phyloP scores from a whole-genome alignment of 805 yeast genomes.

The Yamadazyma olivae region DNA sequence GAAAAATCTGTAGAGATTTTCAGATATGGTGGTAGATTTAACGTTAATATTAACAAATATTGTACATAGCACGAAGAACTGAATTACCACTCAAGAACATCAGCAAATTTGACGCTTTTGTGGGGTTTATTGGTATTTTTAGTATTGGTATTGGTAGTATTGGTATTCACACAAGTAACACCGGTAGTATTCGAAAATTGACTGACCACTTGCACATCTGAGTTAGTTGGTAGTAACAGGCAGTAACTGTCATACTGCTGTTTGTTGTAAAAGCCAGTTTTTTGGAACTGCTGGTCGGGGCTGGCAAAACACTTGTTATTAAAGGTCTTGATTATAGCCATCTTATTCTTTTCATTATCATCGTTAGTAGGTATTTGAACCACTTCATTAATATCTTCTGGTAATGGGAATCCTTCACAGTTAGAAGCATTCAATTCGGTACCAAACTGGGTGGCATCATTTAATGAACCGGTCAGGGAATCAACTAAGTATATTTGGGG shows the following conservation, averaged over 20 bases:
- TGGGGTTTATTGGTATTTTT: too few species aligned
- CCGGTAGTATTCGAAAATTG: too few species aligned
- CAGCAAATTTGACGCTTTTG: too few species aligned
- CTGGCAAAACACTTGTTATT: constrained; percentile 13
- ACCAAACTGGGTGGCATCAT: constrained; percentile 67
- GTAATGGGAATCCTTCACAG: constrained; percentile 60
- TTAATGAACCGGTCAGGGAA: constrained; percentile 55
- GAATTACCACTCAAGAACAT: too few species aligned
- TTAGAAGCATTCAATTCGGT: constrained; percentile 65
- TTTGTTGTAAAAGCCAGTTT: constrained; percentile 29
- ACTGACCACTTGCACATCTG: constrained; percentile 23
- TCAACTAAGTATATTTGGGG: constrained; percentile 51
- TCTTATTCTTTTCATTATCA: constrained; percentile 24
- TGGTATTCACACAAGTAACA: too few species aligned
- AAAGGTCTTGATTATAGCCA: constrained; percentile 39
- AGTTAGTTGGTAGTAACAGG: constrained; percentile 8
- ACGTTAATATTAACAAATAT: too few species aligned
- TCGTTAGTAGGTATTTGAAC: constrained; percentile 56
- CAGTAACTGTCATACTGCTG: constrained; percentile 23
- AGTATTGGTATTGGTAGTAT: too few species aligned
- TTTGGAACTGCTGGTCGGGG: background rate
- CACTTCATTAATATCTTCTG: constrained; percentile 53
- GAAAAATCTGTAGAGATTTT: too few species aligned
- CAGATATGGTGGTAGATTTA: too few species aligned
- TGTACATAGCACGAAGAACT: too few species aligned